Evolutionary conservation across 2,329 filamentous ascomycete genomes (phyloP), one percentile per base, ranked within the genome.

Genomic region (Claviceps sp.): DNA sequence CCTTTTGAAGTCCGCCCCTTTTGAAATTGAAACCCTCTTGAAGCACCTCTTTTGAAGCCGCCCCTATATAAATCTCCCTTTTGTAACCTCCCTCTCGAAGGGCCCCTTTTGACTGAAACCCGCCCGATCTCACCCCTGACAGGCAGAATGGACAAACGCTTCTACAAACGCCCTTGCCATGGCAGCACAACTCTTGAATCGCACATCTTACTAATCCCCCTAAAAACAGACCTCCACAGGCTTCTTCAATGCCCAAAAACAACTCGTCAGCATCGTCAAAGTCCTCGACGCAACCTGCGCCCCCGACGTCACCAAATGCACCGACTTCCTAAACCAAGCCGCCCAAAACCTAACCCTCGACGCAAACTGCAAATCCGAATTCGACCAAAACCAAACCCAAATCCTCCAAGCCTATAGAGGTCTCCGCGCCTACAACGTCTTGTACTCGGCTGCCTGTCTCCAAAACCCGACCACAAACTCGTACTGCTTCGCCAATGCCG

Each of bases 401-500:
- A 86, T 95, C 48, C 66, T 81, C 47, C 77, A 87, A 65, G 86
- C 88, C 4, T 88, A 89, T 63, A 72, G 79, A 43, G 88, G 87
- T 47, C 77, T 97, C 60, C 67, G 81, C 22, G 78, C 87, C 45
- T 98, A 96, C 69, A 74, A 82, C 56, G 77, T 84, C 30, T 70
- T 95, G 34, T 95, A 91, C 70, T 76, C 80, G 48, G 88, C 88
- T 3, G 85, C 85, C 6, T 98, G 93, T 64, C 76, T 95, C 20
- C 81, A 80, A 55, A 79, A 87, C 62, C 73, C 79, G 0, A 67
- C 72, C 0, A 82, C 81, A 1, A 74, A 74, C 49, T 77, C 81
- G 58, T 96, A 91, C 72, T 85, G 81, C 71, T 96, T 88, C 65
- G 86, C 86, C 58, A 84, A 87, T 59, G 88, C 91, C 48, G 81